A percentile compares a stretch with the other conserved stretches of the same genome.
These are phyloP conservation scores for Kalmusia sp. DNA, from an alignment of 2,329 filamentous ascomycete species.

Conservation along the genomic window DNA sequence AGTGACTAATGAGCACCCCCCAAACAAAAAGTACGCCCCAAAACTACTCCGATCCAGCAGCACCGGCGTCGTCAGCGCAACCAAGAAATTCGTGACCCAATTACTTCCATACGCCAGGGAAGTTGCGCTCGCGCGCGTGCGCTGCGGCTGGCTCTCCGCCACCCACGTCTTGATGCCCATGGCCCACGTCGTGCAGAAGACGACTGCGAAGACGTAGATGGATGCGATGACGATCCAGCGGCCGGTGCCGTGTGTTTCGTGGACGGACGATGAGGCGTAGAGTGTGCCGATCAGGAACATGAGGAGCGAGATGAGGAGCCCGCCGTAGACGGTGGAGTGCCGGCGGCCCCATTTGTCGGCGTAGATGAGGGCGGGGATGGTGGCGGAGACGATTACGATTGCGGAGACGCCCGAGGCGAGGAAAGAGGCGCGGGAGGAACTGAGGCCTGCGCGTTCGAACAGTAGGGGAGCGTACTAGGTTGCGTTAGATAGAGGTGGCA, in stretches of 20 bases:
- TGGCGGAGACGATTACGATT: constrained; percentile 62
- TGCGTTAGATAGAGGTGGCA: neutral
- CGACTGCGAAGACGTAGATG: constrained; percentile 59
- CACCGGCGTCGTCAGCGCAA: constrained; percentile 55
- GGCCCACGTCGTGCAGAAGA: constrained; percentile 60
- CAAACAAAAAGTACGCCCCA: constrained; percentile 44
- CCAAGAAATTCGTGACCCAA: constrained; percentile 40
- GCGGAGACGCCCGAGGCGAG: constrained; percentile 67
- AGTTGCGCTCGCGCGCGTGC: constrained; percentile 60
- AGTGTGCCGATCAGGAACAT: constrained; percentile 63
- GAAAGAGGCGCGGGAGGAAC: constrained; percentile 59
- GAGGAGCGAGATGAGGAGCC: constrained; percentile 53
- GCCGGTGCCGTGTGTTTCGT: constrained; percentile 46
- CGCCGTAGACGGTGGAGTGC: constrained; percentile 61
- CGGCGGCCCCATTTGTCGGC: constrained; percentile 65
- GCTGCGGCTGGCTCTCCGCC: constrained; percentile 64
- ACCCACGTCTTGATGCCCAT: constrained; percentile 65
- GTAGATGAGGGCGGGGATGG: constrained; percentile 62
- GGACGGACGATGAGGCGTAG: constrained; percentile 57
- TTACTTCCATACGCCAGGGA: constrained; percentile 51
- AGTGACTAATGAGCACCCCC: constrained; percentile 28
- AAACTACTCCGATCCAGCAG: constrained; percentile 53
- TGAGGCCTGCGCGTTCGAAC: constrained; percentile 65
- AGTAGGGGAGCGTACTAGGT: constrained; percentile 65
- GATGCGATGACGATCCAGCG: constrained; percentile 60